Evolutionary conservation across 495 filamentous ascomycete genomes (phyloP).

Genomic region (Saxophila tyrrhenica): DNA sequence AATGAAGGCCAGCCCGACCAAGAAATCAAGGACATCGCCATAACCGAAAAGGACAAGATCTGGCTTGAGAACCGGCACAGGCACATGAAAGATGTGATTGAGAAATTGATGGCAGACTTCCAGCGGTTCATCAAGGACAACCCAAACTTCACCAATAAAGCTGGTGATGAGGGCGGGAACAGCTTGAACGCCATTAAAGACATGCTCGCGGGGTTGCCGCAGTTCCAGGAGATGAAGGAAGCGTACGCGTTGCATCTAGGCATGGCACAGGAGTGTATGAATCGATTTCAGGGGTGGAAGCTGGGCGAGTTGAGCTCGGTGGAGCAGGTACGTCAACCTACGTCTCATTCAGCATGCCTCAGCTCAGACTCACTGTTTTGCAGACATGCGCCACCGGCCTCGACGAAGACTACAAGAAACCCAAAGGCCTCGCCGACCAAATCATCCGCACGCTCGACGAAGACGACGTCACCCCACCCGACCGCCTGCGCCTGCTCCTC

Average conservation of each 20-base stretch:
- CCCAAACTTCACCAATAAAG: constrained; percentile 76
- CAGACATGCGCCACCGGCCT: constrained; percentile 79
- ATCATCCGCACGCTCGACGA: constrained; percentile 83
- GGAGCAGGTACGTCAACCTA: constrained; percentile 47
- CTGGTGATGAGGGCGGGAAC: constrained; percentile 43
- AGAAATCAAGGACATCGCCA: constrained; percentile 79
- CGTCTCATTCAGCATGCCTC: neutral
- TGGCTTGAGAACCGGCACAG: constrained; percentile 89
- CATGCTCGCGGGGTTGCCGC: constrained; percentile 88
- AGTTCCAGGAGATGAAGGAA: constrained; percentile 90
- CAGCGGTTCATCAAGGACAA: constrained; percentile 81
- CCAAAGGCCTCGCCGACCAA: constrained; percentile 76
- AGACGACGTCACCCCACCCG: constrained; percentile 49
- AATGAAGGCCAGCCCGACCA: constrained; percentile 57
- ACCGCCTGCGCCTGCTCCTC: constrained; percentile 73
- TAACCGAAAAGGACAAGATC: constrained; percentile 77
- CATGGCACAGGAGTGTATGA: constrained; percentile 99
- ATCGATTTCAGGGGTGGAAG: constrained; percentile 71
- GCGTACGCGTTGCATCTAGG: constrained; percentile 87
- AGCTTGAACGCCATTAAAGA: constrained; percentile 89
- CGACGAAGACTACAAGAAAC: constrained; percentile 84
- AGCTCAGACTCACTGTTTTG: neutral
- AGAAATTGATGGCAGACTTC: constrained; percentile 85
- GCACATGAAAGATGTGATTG: constrained; percentile 97
- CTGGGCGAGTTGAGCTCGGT: constrained; percentile 75